Conservation (phyloP, 345 rosid genomes). For the Brassica cretica region DNA sequence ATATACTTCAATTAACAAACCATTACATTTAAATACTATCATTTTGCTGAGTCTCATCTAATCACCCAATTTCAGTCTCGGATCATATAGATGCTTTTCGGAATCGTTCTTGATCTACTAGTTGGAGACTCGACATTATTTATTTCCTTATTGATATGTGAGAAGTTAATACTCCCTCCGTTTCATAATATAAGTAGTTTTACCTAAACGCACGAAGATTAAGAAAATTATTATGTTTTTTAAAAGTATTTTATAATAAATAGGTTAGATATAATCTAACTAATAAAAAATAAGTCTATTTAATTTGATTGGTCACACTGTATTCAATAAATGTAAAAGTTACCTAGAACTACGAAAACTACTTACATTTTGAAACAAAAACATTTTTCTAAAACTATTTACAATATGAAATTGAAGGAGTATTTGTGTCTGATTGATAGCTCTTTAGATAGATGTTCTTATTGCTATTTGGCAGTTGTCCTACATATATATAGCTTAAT, state of each 20-base stretch:
- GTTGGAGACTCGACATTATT: neutral
- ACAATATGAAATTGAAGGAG: no score
- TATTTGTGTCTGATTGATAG: neutral
- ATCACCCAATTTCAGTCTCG: conserved; percentile 19
- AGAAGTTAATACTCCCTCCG: neutral
- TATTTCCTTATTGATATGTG: neutral
- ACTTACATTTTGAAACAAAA: no score
- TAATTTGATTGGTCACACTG: no score
- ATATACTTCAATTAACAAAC: conserved; percentile 11
- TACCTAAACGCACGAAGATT: no score
- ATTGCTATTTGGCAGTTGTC: neutral
- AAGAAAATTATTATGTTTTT: no score
- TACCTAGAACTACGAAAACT: no score
- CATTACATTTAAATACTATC: conserved; percentile 11
- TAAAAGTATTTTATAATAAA: no score
- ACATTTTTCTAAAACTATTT: no score
- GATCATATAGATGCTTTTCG: conserved; percentile 12
- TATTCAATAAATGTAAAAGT: no score
- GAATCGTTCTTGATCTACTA: conserved; percentile 12
- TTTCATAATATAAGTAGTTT: no score
- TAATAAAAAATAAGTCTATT: no score
- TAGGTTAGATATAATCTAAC: no score
- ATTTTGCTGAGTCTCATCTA: conserved; percentile 18
- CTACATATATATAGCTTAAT: neutral
- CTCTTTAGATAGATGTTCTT: neutral